Evolutionary conservation across 2,329 filamentous ascomycete genomes (phyloP).

Genomic region (Trichoderma atrobrunneum): DNA sequence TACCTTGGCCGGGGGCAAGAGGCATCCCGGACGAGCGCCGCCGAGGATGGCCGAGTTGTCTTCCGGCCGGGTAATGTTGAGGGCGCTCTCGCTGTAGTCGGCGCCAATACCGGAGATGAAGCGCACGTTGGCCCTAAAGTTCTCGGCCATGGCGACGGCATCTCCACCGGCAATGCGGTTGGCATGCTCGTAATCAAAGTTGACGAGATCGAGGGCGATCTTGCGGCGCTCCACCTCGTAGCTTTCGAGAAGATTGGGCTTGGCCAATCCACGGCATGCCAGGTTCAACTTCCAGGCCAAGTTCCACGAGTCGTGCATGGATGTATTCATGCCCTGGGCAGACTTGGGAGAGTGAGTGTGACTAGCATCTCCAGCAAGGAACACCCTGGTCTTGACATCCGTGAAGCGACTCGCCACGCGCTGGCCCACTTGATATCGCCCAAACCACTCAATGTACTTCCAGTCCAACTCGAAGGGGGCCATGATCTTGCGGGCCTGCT

Average conservation of each 20-base stretch:
- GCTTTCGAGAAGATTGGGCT: constrained; percentile 44
- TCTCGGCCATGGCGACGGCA: constrained; percentile 59
- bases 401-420: constrained; percentile 59
- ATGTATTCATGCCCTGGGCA: constrained; percentile 70
- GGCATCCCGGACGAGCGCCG: constrained; percentile 51
- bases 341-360: constrained; percentile 57
- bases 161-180: constrained; percentile 61
- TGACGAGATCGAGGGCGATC: constrained; percentile 65
- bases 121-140: constrained; percentile 67
- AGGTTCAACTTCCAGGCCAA: constrained; percentile 56
- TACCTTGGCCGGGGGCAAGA: constrained; percentile 65
- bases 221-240: constrained; percentile 53
- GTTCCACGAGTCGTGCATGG: constrained; percentile 63
- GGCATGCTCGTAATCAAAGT: constrained; percentile 58
- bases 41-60: constrained; percentile 42
- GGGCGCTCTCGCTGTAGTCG: constrained; percentile 51
- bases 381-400: constrained; percentile 55
- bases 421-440: constrained; percentile 60
- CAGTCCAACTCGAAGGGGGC: constrained; percentile 65
- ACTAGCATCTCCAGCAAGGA: constrained; percentile 66
- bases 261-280: constrained; percentile 44
- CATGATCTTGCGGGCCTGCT: constrained; percentile 62
- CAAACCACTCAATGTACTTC: constrained; percentile 58
- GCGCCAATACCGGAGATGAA: constrained; percentile 73
- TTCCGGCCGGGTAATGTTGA: constrained; percentile 42